Base-by-base conservation (phyloP, 441 rosid species). In the Eruca vesicaria region DNA sequence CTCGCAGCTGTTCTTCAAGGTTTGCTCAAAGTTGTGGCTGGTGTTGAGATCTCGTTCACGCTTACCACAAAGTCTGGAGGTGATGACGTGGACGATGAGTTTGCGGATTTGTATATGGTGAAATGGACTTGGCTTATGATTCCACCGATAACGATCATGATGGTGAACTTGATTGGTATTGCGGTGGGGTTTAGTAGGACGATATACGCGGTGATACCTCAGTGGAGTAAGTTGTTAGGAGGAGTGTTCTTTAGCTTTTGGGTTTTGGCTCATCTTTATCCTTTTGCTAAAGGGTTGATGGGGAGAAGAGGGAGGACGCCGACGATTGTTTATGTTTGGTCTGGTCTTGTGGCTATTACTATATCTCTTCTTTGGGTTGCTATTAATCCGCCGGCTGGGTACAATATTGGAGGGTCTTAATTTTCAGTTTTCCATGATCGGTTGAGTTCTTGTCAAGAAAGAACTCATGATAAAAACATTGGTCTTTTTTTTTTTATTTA, bases 281-380 rank as follows among this genome's bases (percentile, higher is more conserved):
- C 96, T 2, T 90, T 90, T 2, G 96, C 94, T 0, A 90, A 90
- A 77, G 96, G 96, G 11, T 84, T 90, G 1, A 90, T 89, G 96
- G 96, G 96, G 75, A 81, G 96, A 84, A 76, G 96, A 68, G 96
- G 96, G 63, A 87, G 92, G 71, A 90, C 96, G 2, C 96, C 96
- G 0, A 90, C 96, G 83, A 87, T 90, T 61, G 96, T 90, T 52
- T 90, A 80, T 74, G 96, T 90, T 5, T 90, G 96, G 96, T 90
- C 96, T 3, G 96, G 96, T 62, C 89, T 90, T 45, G 71, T 89
- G 1, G 92, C 96, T 4, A 90, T 90, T 77, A 90, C 90, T 61
- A 90, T 90, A n/a, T 90, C 96, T 8, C 92, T 90, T n/a, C 92
- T 90, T 18, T 90, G 96, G 96, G 94, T 90, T 64, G 90, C 96